Evolutionary conservation across 257 asterid genomes (phyloP).

Genomic region (Plectranthus barbatus): DNA sequence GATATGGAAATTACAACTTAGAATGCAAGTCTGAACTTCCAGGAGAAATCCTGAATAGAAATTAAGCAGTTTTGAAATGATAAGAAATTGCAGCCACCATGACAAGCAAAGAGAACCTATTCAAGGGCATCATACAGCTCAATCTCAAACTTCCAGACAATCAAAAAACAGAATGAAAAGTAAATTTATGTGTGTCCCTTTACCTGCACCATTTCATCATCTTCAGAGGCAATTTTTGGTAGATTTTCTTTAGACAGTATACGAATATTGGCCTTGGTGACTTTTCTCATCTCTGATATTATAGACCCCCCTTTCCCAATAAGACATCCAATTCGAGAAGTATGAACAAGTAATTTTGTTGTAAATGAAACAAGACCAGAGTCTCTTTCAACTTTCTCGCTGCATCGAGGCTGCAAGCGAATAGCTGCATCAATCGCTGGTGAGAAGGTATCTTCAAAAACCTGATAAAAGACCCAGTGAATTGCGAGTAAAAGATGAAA

Average conservation of each 20-base stretch:
- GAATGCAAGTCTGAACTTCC: not conserved
- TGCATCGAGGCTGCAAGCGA: slow-evolving; percentile 93
- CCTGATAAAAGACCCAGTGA: slow-evolving; percentile 25
- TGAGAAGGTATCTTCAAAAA: slow-evolving; percentile 69
- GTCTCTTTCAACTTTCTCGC: slow-evolving; percentile 88
- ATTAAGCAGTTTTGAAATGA: not conserved
- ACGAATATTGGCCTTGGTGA: slow-evolving; percentile 85
- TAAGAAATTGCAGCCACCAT: not conserved
- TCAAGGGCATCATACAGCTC: not conserved
- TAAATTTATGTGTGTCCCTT: not conserved
- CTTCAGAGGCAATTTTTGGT: slow-evolving; percentile 89
- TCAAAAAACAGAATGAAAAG: not conserved
- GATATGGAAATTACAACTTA: not conserved
- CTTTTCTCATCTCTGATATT: slow-evolving; percentile 84
- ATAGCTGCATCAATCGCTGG: slow-evolving; percentile 86
- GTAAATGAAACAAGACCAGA: slow-evolving; percentile 82
- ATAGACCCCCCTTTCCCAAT: slow-evolving; percentile 97
- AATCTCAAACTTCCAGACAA: no score
- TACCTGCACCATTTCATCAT: slow-evolving; percentile 98
- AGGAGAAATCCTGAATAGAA: not conserved
- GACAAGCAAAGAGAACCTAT: not conserved
- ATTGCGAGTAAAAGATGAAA: slow-evolving; percentile 8
- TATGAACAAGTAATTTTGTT: slow-evolving; percentile 76
- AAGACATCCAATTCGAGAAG: slow-evolving; percentile 83
- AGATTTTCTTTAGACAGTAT: slow-evolving; percentile 77